These are phyloP conservation scores for Phalaenopsis equestris DNA, from an alignment of 106 monocot genomes.

Conservation along the genomic window DNA sequence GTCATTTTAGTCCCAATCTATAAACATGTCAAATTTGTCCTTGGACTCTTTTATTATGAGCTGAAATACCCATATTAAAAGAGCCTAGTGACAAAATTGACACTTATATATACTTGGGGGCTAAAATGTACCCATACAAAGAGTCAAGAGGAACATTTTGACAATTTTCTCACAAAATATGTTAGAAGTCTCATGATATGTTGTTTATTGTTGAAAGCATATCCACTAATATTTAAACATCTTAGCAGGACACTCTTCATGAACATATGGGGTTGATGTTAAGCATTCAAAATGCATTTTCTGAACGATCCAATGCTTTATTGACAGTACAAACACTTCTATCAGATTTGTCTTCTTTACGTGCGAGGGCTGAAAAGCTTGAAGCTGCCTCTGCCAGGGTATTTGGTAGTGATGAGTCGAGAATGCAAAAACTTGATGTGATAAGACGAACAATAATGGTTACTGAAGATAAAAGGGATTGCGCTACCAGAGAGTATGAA, in stretches of 20 bases:
- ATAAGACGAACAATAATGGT: conserved; percentile 52
- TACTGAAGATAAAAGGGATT: conserved; percentile 73
- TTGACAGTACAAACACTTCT: conserved; percentile 85
- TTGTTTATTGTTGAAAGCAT: neutral
- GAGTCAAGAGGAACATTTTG: no score
- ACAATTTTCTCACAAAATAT: neutral
- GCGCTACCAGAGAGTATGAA: conserved; percentile 74
- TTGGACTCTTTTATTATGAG: no score
- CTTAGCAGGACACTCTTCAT: conserved; percentile 75
- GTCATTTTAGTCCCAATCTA: no score
- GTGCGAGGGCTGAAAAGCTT: conserved; percentile 62
- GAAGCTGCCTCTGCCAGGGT: conserved; percentile 76
- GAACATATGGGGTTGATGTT: conserved; percentile 87
- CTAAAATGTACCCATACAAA: no score
- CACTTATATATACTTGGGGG: no score
- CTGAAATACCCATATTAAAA: no score
- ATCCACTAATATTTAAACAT: neutral
- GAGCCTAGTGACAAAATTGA: no score
- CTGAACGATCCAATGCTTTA: conserved; percentile 75
- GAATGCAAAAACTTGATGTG: conserved; percentile 65
- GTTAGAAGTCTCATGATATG: neutral
- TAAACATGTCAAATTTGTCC: no score
- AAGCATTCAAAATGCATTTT: conserved; percentile 67
- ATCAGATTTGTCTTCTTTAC: conserved; percentile 76
- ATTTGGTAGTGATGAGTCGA: conserved; percentile 79